Conservation (phyloP, 2,329 filamentous ascomycete species). For the Malbranchea zuffiana region DNA sequence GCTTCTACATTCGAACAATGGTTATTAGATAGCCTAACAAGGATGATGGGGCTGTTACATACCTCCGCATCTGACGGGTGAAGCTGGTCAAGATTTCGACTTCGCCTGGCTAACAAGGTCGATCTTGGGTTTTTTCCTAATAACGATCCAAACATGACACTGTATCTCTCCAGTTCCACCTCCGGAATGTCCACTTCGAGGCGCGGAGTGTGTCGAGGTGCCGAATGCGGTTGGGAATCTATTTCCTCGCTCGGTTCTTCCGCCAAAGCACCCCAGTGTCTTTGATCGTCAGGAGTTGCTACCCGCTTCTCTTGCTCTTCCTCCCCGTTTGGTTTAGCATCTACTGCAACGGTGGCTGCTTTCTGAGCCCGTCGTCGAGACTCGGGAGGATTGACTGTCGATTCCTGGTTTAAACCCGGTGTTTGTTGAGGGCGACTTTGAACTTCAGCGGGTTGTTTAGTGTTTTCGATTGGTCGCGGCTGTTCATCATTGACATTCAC, state of each 20-base stretch:
- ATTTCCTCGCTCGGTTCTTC: constrained; percentile 6
- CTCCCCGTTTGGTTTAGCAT: neutral
- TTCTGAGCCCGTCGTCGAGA: constrained; percentile 1
- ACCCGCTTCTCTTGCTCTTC: neutral
- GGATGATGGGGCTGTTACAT: constrained; percentile 15
- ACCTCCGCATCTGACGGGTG: constrained; percentile 41
- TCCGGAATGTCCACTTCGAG: constrained; percentile 72
- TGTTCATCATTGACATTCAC: constrained; percentile 19
- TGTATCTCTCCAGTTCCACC: constrained; percentile 76
- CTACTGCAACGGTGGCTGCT: neutral
- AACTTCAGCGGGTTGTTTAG: constrained; percentile 3
- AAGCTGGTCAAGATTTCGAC: constrained; percentile 38
- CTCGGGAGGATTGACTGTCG: neutral
- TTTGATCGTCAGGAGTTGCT: constrained; percentile 2
- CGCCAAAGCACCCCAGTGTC: constrained; percentile 5
- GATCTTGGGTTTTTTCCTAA: constrained; percentile 40
- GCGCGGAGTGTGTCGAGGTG: constrained; percentile 27
- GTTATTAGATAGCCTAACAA: too few relatives aligned
- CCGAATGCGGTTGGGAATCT: constrained; percentile 10
- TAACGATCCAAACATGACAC: constrained; percentile 79
- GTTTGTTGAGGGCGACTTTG: constrained; percentile 4
- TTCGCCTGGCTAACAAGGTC: constrained; percentile 26
- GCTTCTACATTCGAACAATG: constrained; percentile 2
- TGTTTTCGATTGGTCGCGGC: constrained; percentile 9
- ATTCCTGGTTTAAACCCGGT: neutral